phyloP scores from a whole-genome alignment of 441 rosid genomes.

The Pelargonium australe region DNA sequence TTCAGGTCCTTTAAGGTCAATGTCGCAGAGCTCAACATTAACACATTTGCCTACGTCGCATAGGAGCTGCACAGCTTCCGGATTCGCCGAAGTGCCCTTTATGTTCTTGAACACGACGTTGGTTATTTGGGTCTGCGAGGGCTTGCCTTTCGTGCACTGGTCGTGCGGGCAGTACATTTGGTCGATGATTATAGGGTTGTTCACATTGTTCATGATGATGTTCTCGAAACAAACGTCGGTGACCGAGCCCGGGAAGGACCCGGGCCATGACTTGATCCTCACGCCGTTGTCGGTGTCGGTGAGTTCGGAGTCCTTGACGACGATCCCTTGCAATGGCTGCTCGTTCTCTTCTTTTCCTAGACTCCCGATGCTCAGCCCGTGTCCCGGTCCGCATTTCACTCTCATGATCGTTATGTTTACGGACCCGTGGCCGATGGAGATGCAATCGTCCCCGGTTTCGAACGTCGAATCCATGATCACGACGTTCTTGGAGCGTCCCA shows the following conservation, averaged over 20 bases:
- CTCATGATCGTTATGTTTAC: conserved; percentile 23
- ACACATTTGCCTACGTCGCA: conserved; percentile 40
- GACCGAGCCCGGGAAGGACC: conserved; percentile 14
- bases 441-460: conserved; percentile 35
- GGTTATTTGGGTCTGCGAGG: conserved; percentile 36
- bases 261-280: conserved; percentile 47
- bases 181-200: conserved; percentile 40
- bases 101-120: conserved; percentile 37
- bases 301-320: conserved; percentile 30
- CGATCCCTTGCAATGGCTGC: conserved; percentile 30
- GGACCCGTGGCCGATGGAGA: conserved; percentile 30
- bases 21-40: conserved; percentile 30
- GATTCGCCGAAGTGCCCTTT: conserved; percentile 38
- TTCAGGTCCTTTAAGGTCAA: conserved; percentile 20
- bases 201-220: conserved; percentile 32
- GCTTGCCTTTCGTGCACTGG: conserved; percentile 30
- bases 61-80: conserved; percentile 24
- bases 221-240: conserved; percentile 33
- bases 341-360: conserved; percentile 33
- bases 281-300: conserved; percentile 33
- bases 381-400: conserved; percentile 38
- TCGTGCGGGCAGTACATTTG: conserved; percentile 43
- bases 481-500: conserved; percentile 32
- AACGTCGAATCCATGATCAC: conserved; percentile 22
- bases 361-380: conserved; percentile 48